Evolutionary conservation across 441 rosid genomes (phyloP).

Genomic region (Euphorbia schlechtendalii): DNA sequence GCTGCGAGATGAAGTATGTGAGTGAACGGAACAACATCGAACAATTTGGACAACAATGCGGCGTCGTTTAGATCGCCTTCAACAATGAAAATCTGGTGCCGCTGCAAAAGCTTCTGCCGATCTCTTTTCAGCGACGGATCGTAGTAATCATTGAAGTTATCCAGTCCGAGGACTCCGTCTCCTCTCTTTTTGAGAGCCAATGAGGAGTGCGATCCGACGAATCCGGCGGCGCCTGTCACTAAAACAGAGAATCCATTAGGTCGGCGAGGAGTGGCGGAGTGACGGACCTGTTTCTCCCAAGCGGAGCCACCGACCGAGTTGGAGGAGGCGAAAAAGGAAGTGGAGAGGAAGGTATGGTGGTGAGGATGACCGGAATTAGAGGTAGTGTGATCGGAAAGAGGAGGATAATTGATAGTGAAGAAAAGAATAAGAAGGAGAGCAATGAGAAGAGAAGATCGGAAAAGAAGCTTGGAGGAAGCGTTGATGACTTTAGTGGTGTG

Average conservation of each 20-base stretch:
- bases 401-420: constrained; percentile 74
- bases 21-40: constrained; percentile 73
- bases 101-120: constrained; percentile 42
- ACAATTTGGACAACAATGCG: constrained; percentile 53
- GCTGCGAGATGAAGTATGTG: constrained; percentile 83
- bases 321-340: constrained; percentile 30
- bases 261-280: constrained; percentile 60
- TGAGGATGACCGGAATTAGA: constrained; percentile 31
- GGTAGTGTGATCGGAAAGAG: constrained; percentile 40
- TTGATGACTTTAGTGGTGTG: constrained; percentile 66
- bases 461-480: constrained; percentile 77
- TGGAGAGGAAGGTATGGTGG: constrained; percentile 40
- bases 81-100: constrained; percentile 55
- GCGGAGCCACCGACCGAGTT: constrained; percentile 37
- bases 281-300: constrained; percentile 81
- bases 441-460: constrained; percentile 69
- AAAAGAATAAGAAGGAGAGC: constrained; percentile 66
- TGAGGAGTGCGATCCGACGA: constrained; percentile 70
- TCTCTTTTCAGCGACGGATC: constrained; percentile 65
- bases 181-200: constrained; percentile 65
- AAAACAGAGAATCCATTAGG: constrained; percentile 56
- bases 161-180: constrained; percentile 76
- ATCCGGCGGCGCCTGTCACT: constrained; percentile 78
- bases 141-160: constrained; percentile 66
- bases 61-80: constrained; percentile 73